A percentile compares a stretch with the other conserved stretches of the same genome.
phyloP scores from a whole-genome alignment of 2,329 filamentous ascomycete species.

The Fusarium decemcellulare region DNA sequence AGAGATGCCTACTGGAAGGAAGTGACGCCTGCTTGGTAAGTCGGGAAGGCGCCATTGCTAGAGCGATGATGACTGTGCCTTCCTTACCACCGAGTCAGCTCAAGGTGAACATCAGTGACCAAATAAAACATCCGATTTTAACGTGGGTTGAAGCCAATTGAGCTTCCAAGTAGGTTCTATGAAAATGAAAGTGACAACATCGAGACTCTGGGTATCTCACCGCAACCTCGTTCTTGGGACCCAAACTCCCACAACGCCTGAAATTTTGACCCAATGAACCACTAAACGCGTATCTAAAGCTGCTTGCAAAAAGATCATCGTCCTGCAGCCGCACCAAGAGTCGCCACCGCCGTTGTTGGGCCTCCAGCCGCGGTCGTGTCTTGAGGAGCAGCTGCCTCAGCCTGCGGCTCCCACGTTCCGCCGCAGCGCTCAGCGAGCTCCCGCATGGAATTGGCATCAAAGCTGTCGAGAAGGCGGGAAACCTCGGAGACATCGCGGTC shows the following conservation, averaged over 20 bases:
- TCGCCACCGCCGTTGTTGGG: background rate
- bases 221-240: constrained; percentile 15
- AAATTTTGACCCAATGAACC: background rate
- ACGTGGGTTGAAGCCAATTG: background rate
- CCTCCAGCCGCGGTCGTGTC: background rate
- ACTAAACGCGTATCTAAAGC: background rate
- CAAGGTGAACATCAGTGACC: background rate
- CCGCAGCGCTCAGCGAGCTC: constrained; percentile 53
- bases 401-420: constrained; percentile 54
- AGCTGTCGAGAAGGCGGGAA: constrained; percentile 51
- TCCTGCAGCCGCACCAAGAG: background rate
- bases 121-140: background rate
- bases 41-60: constrained; percentile 5
- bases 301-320: background rate
- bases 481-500: constrained; percentile 55
- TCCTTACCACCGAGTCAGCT: background rate
- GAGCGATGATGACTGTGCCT: background rate
- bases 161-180: background rate
- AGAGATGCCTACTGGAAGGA: background rate
- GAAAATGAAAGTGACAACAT: constrained; percentile 10
- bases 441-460: constrained; percentile 53
- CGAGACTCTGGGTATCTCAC: constrained; percentile 34
- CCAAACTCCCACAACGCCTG: constrained; percentile 18
- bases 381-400: background rate
- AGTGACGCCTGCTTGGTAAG: no score